Percentiles rank a stretch among this genome's conserved stretches.
Conservation (phyloP, 164 flowering plant genomes). For the Paratinospora sagittata region DNA sequence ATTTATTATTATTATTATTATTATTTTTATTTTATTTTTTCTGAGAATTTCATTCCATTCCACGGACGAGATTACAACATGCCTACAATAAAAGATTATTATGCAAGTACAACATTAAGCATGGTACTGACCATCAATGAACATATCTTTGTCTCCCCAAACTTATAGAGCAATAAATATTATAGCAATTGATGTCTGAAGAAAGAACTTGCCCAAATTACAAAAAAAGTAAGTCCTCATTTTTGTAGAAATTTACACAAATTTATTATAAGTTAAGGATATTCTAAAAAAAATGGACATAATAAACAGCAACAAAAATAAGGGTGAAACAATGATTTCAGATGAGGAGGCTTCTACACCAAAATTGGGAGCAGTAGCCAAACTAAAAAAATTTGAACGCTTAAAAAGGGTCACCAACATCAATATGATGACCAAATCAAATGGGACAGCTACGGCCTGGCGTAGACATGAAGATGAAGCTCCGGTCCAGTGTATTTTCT, state of each 20-base stretch:
- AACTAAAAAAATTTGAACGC: not conserved
- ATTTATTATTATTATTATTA: no score
- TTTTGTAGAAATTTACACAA: not conserved
- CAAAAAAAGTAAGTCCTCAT: not conserved
- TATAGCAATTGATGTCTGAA: not conserved
- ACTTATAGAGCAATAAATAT: no score
- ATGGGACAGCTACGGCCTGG: no score
- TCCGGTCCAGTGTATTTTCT: no score
- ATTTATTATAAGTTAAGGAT: no score
- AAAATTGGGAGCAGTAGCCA: not conserved
- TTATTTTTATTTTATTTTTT: no score
- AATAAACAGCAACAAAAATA: not conserved
- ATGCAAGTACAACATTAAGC: not conserved
- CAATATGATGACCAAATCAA: no score
- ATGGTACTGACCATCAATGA: not conserved
- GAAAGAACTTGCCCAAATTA: not conserved
- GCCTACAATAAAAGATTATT: not conserved
- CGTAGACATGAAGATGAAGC: no score
- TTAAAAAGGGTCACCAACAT: not conserved
- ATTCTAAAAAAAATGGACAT: not conserved
- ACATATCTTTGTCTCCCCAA: not conserved
- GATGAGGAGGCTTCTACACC: not conserved
- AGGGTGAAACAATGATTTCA: not conserved
- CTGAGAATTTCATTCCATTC: no score
- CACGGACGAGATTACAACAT: not conserved